Evolutionary conservation across 148 eudicot genomes (phyloP).

Genomic region (Diospyros lotus): DNA sequence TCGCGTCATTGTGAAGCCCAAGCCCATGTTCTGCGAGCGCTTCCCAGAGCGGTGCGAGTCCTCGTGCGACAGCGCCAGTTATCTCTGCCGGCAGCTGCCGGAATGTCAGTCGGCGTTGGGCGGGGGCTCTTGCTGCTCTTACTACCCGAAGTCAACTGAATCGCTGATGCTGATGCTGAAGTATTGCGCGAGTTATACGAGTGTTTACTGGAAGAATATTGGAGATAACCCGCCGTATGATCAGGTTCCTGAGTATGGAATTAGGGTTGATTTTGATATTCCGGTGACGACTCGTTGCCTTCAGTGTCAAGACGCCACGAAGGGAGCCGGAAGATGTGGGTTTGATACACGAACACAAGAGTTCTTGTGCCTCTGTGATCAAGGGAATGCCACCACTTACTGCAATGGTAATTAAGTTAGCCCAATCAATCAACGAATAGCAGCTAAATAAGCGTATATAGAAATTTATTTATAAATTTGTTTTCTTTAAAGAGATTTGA

Average conservation of each 20-base stretch:
- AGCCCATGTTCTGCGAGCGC: conserved; percentile 72
- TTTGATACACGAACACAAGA: conserved; percentile 52
- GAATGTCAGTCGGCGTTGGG: conserved; percentile 43
- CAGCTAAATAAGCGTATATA: too few relatives aligned
- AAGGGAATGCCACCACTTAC: conserved; percentile 64
- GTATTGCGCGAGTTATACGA: conserved; percentile 67
- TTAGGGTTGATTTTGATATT: conserved; percentile 75
- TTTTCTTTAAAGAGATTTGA: too few relatives aligned
- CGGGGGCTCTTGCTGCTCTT: conserved; percentile 69
- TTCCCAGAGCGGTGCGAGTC: conserved; percentile 77
- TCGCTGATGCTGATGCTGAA: conserved; percentile 77
- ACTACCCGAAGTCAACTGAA: conserved; percentile 75
- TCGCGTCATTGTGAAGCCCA: conserved; percentile 62
- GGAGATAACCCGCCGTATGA: conserved; percentile 46
- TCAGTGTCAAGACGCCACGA: conserved; percentile 62
- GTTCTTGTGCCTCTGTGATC: conserved; percentile 72
- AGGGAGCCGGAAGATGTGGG: conserved; percentile 86
- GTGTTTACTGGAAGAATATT: conserved; percentile 74
- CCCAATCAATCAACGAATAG: too few relatives aligned
- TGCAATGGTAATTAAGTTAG: conserved; percentile 56
- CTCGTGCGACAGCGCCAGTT: conserved; percentile 74
- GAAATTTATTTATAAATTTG: too few relatives aligned
- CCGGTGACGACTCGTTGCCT: conserved; percentile 71
- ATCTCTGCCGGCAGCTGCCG: conserved; percentile 74
- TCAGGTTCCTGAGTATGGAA: conserved; percentile 80